A percentile compares a stretch with the other conserved stretches of the same genome.
Evolutionary conservation across 2,329 filamentous ascomycete genomes (phyloP).

Genomic region (Colletotrichum sp.): DNA sequence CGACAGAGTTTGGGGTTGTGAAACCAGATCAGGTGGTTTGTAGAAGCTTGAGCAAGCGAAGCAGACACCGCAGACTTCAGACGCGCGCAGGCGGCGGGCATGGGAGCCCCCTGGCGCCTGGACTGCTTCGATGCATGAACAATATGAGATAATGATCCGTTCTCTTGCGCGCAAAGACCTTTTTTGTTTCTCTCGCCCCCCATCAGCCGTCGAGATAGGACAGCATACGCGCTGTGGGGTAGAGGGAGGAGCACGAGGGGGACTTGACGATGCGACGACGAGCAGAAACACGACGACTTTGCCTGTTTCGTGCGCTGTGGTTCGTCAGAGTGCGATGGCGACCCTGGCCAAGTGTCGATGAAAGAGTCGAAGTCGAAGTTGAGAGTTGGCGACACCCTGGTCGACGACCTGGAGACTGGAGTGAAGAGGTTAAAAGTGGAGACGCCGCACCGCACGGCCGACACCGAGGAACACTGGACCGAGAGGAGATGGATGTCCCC

Average conservation of each 20-base stretch:
- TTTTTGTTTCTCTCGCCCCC: background rate
- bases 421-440: constrained; percentile 4
- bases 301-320: background rate
- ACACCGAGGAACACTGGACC: background rate
- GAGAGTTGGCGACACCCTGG: background rate
- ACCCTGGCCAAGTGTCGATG: background rate
- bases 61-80: background rate
- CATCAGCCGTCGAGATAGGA: background rate
- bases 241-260: background rate
- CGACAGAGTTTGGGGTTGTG: constrained; percentile 14
- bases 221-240: background rate
- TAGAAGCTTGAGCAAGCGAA: background rate
- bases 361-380: constrained; percentile 4
- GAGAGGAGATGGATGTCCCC: background rate
- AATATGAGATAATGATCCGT: background rate
- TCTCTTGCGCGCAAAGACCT: background rate
- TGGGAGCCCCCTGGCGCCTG: background rate
- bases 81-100: background rate
- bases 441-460: constrained; percentile 3
- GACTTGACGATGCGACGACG: background rate
- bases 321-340: constrained; percentile 10
- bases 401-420: background rate
- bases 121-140: background rate
- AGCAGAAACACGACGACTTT: background rate
- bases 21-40: constrained; percentile 11